phyloP scores from a whole-genome alignment of 768 basidiomycete species.

The Jaapia argillacea region DNA sequence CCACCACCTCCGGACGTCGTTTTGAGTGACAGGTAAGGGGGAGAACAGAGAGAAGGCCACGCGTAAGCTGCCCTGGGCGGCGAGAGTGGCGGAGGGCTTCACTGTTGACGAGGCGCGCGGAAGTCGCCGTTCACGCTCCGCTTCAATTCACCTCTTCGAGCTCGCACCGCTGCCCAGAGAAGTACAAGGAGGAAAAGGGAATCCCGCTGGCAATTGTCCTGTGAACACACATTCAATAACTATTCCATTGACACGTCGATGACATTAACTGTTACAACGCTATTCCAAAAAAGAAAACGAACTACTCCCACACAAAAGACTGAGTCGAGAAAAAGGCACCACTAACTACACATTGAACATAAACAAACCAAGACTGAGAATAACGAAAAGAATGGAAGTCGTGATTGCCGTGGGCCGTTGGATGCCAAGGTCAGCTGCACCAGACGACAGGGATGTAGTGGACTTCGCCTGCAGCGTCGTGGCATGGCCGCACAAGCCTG shows the following conservation, averaged over 20 bases:
- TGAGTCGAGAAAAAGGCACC: no score
- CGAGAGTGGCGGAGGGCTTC: slow-evolving; percentile 7
- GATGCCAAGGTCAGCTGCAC: neutral
- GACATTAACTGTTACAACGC: no score
- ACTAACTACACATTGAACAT: neutral
- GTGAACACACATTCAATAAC: no score
- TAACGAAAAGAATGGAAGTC: neutral
- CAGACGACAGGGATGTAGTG: neutral
- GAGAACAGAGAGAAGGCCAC: slow-evolving; percentile 8
- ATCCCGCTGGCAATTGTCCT: no score
- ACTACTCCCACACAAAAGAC: no score
- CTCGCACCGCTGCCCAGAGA: no score
- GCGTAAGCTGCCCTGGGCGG: slow-evolving; percentile 13
- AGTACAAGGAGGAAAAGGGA: no score
- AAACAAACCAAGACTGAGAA: neutral
- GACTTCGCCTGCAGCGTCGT: neutral
- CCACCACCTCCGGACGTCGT: slow-evolving; percentile 25
- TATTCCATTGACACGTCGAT: no score
- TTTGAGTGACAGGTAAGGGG: slow-evolving; percentile 16
- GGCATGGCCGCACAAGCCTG: slow-evolving; percentile 26
- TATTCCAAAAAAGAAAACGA: no score
- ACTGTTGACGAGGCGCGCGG: neutral
- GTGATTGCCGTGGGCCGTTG: neutral
- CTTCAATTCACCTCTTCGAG: neutral
- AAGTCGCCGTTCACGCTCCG: neutral